These are phyloP conservation scores for Cryptosporidium ubiquitum DNA, from an alignment of 169 alveolate species.

Conservation along the genomic window DNA sequence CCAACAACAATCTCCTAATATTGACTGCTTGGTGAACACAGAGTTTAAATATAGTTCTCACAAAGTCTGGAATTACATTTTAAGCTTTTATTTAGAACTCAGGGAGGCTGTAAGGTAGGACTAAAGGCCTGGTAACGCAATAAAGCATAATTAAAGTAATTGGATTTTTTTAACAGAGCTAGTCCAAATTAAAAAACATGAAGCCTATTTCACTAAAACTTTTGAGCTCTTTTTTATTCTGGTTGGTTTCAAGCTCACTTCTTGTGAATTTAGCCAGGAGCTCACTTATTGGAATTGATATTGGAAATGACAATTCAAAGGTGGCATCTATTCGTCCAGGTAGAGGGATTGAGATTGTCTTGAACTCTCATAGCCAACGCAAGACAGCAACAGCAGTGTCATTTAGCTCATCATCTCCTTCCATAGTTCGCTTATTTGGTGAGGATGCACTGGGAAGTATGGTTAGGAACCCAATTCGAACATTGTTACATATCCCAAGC, in stretches of 20 bases:
- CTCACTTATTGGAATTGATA: slow-evolving; percentile 81
- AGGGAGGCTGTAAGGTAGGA: background rate
- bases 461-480: slow-evolving; percentile 77
- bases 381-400: slow-evolving; percentile 80
- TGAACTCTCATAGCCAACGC: slow-evolving; percentile 79
- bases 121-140: background rate
- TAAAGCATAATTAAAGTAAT: background rate
- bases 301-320: slow-evolving; percentile 81
- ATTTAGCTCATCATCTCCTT: slow-evolving; percentile 74
- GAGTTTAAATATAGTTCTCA: background rate
- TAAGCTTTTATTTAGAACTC: background rate
- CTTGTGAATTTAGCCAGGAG: background rate
- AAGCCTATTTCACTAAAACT: background rate
- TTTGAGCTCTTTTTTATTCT: background rate
- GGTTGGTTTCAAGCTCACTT: background rate
- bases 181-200: background rate
- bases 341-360: slow-evolving; percentile 81
- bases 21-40: background rate
- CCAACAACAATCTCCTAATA: background rate
- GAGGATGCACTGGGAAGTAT: slow-evolving; percentile 78
- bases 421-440: slow-evolving; percentile 78
- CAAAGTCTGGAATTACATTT: slow-evolving; percentile 2
- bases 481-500: slow-evolving; percentile 75
- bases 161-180: background rate
- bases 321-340: slow-evolving; percentile 84